These are phyloP conservation scores for Penicillium salamii DNA, from an alignment of 495 filamentous ascomycete genomes.

Conservation along the genomic window DNA sequence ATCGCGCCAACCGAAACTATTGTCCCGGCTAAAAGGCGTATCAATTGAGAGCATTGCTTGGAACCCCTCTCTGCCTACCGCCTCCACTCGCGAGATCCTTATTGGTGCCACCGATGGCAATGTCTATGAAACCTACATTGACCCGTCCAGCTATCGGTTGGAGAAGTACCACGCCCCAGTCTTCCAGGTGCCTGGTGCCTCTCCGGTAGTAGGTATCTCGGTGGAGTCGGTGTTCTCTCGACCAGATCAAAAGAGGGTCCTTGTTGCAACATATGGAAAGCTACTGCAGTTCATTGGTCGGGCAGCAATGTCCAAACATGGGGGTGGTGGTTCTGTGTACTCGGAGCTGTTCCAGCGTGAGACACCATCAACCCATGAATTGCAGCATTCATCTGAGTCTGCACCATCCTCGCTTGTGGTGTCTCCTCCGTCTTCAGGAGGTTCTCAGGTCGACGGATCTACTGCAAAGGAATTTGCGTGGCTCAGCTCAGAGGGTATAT, in stretches of 20 bases:
- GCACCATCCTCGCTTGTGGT: conserved; percentile 65
- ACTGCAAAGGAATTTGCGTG: conserved; percentile 81
- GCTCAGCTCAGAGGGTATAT: conserved; percentile 85
- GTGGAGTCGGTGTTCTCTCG: conserved; percentile 66
- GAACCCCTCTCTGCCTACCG: conserved; percentile 95
- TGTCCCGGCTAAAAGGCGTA: conserved; percentile 82
- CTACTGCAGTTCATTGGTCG: conserved; percentile 78
- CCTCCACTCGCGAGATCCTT: conserved; percentile 93
- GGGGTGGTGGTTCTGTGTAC: conserved; percentile 83
- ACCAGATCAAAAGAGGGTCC: conserved; percentile 67
- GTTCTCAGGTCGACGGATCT: conserved; percentile 37
- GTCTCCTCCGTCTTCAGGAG: conserved; percentile 67
- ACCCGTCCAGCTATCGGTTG: conserved; percentile 85
- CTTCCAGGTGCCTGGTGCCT: conserved; percentile 73
- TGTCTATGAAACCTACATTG: conserved; percentile 93
- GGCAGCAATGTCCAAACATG: conserved; percentile 55
- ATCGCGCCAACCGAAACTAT: conserved; percentile 72
- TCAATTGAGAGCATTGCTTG: conserved; percentile 86
- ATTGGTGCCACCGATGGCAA: conserved; percentile 88
- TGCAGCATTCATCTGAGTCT: conserved; percentile 49
- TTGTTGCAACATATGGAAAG: conserved; percentile 72
- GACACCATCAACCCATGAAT: conserved; percentile 69
- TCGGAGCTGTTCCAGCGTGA: conserved; percentile 85
- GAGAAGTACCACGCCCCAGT: conserved; percentile 85
- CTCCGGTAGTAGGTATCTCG: conserved; percentile 76